Evolutionary conservation across 192 early-diverging fungal genomes (phyloP), one percentile per base, ranked within the genome.

Genomic region (Chytriomyces sp.): DNA sequence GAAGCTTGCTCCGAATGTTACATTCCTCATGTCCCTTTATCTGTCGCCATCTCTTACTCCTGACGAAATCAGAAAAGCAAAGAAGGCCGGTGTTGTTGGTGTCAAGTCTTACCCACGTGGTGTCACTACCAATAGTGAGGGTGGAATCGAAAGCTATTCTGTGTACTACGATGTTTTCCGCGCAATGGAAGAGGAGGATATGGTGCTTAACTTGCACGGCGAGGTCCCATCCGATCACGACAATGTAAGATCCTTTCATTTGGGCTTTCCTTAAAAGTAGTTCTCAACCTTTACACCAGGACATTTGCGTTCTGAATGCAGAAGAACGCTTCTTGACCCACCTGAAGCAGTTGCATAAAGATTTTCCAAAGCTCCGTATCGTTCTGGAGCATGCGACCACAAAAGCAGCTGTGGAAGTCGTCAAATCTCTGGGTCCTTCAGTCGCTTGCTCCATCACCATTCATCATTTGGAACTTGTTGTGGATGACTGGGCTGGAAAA

Each of bases 401-500:
- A 1, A 88, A 92, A 75, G 97, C 94, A 6, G 94, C 97, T 3
- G 94, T 99, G 5, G 94, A 98, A 18, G 89, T 91, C 79, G 93
- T 96, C 61, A 96, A 97, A 82, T 91, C 93, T 11, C 82, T 97
- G 64, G 96, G 96, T 45, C 88, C 91, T 28, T 97, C 95, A 11
- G 95, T 99, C 10, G 97, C 89, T 0, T 97, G 96, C 81, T 93
- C 92, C 10, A 97, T 99, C 77, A 99, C 97, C 1, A 92, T 97
- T 5, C 97, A 99, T 83, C 96, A 99, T 80, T 81, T 99, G 76
- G 85, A 92, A 63, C 83, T 99, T 16, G 87, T 93, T 44, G 92
- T 97, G 0, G 97, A 99, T 78, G 96, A 99, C 82, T 99, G 97
- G 97, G 97, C 97, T 43, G 97, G 96, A 6, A 90, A 95, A 76